Evolutionary conservation across 177 flowering plant species (phyloP), one percentile per base, ranked within the genome.

Genomic region (Telopea speciosissima): DNA sequence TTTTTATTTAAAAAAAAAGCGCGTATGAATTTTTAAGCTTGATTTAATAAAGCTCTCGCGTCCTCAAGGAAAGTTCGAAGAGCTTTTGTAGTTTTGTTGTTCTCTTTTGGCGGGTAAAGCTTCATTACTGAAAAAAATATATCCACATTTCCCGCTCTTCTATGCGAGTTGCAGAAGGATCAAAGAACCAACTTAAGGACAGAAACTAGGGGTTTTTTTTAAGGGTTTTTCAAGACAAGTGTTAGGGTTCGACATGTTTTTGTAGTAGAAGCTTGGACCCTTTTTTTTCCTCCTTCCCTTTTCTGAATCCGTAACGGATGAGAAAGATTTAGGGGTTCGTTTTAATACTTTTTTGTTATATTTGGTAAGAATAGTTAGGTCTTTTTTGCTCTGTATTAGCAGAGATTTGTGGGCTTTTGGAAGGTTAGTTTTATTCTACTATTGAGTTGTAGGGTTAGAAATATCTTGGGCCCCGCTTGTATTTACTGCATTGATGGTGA

Each of bases 71-170:
- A 59, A 28, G 31, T 28, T 3, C 21, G 24, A 16, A 58, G 62
- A 33, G 40, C 40, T 33, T 33, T 33, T 33, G 2, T 33, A 7
- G 2, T 33, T n/a, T n/a, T n/a, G n/a, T n/a, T n/a, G n/a, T 1
- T 45, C 19, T 12, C 31, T 68, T 68, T 73, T 63, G 72, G 76
- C 76, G 76, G 76, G 76, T 74, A 69, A 74, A 63, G 63, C 59
- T 63, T 68, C 13, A 22, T 44, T 73, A 19, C 24, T 52, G 9
- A 36, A 21, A 19, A 33, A 66, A 23, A 36, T 66, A 21, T 8
- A n/a, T 65, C 49, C 33, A 25, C 28, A 24, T 63, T 68, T 69
- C 72, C 76, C 72, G 76, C 72, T 74, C 56, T 54, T 23, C 65
- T 4, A 69, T 66, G 21, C 5, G 9, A n/a, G n/a, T 65, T 65